Conservation (phyloP, 352 stramenopile genomes). For the Chrysophaeum taylorii region DNA sequence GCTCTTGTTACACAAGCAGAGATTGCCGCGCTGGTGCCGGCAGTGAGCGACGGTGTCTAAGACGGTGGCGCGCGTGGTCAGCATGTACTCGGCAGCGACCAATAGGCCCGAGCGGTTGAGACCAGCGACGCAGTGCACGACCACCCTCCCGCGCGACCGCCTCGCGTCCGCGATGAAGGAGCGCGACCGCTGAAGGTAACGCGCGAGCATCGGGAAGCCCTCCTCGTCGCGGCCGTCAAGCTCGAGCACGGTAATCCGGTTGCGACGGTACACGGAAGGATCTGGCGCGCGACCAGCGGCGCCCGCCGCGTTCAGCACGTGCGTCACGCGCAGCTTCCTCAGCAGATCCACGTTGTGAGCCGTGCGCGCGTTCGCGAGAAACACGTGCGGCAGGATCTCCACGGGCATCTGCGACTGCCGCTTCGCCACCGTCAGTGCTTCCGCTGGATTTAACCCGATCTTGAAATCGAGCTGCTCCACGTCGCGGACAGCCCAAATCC, state of each 20-base stretch:
- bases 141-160: neutral
- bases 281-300: neutral
- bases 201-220: neutral
- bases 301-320: neutral
- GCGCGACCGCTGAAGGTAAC: neutral
- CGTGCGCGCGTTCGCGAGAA: neutral
- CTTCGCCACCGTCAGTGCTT: no score
- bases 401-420: no score
- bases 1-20: neutral
- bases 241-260: neutral
- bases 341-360: neutral
- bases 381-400: neutral
- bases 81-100: neutral
- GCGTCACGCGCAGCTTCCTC: neutral
- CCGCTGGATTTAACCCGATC: no score
- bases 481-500: no score
- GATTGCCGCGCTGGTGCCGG: neutral
- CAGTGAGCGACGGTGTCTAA: neutral
- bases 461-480: no score
- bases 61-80: neutral
- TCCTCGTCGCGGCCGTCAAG: neutral
- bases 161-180: neutral
- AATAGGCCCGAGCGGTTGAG: neutral
- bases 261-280: neutral
- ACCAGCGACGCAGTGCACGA: slow-evolving; percentile 1